phyloP scores from a whole-genome alignment of 2,329 filamentous ascomycete genomes.

The Emericellopsis atlantica region DNA sequence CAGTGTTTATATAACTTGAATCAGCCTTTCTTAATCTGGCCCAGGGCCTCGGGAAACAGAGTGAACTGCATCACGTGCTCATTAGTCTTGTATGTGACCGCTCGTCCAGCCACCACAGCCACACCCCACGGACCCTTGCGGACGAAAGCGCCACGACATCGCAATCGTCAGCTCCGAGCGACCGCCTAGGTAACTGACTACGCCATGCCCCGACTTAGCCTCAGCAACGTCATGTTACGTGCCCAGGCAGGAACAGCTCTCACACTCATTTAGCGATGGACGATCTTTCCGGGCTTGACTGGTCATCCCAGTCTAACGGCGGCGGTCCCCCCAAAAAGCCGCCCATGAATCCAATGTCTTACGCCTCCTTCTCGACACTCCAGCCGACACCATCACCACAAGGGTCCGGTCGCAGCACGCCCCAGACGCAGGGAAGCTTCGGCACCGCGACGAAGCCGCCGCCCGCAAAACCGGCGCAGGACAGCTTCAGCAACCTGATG shows the following conservation, averaged over 20 bases:
- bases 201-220: neutral
- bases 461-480: conserved; percentile 39
- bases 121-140: neutral
- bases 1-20: too few relatives aligned
- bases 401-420: conserved; percentile 39
- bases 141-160: neutral
- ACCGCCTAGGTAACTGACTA: too few relatives aligned
- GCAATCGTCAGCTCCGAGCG: neutral
- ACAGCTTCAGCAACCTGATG: conserved; percentile 70
- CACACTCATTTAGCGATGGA: conserved; percentile 33
- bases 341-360: conserved; percentile 22
- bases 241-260: neutral
- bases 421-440: conserved; percentile 14
- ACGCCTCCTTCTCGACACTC: conserved; percentile 30
- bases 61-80: neutral
- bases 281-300: conserved; percentile 48
- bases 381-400: conserved; percentile 44
- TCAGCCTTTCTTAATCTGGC: too few relatives aligned
- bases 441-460: conserved; percentile 27
- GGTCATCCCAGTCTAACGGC: conserved; percentile 32
- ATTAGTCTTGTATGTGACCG: neutral
- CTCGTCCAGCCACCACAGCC: neutral
- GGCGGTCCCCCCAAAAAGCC: conserved; percentile 18
- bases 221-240: neutral
- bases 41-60: too few relatives aligned